These are phyloP conservation scores for Cutaneotrichosporon mucoides DNA, from an alignment of 1,284 basidiomycete genomes.

Conservation along the genomic window DNA sequence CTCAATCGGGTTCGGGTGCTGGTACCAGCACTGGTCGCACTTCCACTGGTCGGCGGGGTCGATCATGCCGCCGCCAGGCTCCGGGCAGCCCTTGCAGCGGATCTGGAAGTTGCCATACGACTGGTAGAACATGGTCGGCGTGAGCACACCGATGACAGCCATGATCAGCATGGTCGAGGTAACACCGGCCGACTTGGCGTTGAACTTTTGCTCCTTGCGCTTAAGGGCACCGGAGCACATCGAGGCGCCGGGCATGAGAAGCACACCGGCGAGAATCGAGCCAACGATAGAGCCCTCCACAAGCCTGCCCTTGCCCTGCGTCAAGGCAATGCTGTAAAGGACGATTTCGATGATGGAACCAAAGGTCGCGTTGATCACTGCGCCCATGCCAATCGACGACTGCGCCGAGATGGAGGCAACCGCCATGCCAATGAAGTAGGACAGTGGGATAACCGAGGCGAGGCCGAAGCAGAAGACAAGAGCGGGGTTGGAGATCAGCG, in stretches of 20 bases:
- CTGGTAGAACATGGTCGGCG: slow-evolving; percentile 97
- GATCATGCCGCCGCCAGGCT: slow-evolving; percentile 28
- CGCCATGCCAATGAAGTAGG: slow-evolving; percentile 99
- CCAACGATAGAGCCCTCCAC: slow-evolving; percentile 98
- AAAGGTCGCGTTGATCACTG: slow-evolving; percentile 99
- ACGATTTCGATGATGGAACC: slow-evolving; percentile 98
- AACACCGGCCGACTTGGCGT: slow-evolving; percentile 95
- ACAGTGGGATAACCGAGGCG: slow-evolving; percentile 90
- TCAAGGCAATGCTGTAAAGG: slow-evolving; percentile 84
- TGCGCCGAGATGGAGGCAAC: slow-evolving; percentile 98
- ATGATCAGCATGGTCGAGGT: slow-evolving; percentile 99
- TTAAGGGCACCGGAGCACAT: slow-evolving; percentile 93
- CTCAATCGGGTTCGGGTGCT: slow-evolving; percentile 83
- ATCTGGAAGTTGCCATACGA: slow-evolving; percentile 96
- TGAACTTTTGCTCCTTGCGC: slow-evolving; percentile 95
- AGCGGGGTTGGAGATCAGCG: slow-evolving; percentile 66
- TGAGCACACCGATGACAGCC: slow-evolving; percentile 96
- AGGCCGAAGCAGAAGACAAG: slow-evolving; percentile 83
- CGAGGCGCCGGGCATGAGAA: slow-evolving; percentile 93
- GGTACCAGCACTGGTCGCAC: slow-evolving; percentile 90
- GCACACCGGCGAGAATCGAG: slow-evolving; percentile 85
- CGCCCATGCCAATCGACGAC: slow-evolving; percentile 98
- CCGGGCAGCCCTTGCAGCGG: slow-evolving; percentile 84
- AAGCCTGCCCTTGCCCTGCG: slow-evolving; percentile 81
- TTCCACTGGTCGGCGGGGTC: slow-evolving; percentile 61